Evolutionary conservation across 805 yeast species (phyloP).

Genomic region (Wickerhamomyces queroliae): DNA sequence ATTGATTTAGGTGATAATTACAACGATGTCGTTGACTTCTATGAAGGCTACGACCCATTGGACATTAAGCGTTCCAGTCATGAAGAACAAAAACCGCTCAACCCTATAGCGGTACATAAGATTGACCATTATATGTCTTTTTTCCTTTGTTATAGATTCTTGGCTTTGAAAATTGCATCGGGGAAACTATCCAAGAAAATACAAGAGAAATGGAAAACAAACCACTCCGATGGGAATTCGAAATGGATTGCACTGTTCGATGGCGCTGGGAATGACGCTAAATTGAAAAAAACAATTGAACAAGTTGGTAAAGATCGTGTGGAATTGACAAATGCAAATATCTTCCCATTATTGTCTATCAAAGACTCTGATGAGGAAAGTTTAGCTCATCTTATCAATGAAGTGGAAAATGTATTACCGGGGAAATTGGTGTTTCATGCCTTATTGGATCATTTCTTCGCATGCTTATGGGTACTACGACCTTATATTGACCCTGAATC

Average conservation of each 20-base stretch:
- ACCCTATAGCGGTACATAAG: not conserved
- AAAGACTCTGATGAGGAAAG: not conserved
- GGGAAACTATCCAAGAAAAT: too few relatives aligned
- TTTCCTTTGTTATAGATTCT: not conserved
- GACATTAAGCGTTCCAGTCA: conserved; percentile 1
- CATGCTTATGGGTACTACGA: not conserved
- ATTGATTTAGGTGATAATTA: not conserved
- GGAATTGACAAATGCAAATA: not conserved
- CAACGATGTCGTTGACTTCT: not conserved
- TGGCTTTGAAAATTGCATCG: not conserved
- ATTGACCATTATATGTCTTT: conserved; percentile 1
- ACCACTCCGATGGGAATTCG: not conserved
- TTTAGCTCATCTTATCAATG: not conserved
- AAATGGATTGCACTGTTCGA: conserved; percentile 1
- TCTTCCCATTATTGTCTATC: not conserved
- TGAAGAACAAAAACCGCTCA: conserved; percentile 2
- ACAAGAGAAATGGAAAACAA: not conserved
- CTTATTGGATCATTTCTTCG: not conserved
- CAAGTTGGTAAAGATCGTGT: not conserved
- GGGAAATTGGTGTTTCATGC: not conserved
- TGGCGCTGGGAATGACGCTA: not conserved
- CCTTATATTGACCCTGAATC: not conserved
- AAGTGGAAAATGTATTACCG: not conserved
- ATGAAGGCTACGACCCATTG: conserved; percentile 1
- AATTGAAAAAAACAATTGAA: not conserved